Percentiles rank a stretch among this genome's conserved stretches.
These are phyloP conservation scores for Calonectria hongkongensis DNA, from an alignment of 2,329 filamentous ascomycete genomes.

Conservation along the genomic window DNA sequence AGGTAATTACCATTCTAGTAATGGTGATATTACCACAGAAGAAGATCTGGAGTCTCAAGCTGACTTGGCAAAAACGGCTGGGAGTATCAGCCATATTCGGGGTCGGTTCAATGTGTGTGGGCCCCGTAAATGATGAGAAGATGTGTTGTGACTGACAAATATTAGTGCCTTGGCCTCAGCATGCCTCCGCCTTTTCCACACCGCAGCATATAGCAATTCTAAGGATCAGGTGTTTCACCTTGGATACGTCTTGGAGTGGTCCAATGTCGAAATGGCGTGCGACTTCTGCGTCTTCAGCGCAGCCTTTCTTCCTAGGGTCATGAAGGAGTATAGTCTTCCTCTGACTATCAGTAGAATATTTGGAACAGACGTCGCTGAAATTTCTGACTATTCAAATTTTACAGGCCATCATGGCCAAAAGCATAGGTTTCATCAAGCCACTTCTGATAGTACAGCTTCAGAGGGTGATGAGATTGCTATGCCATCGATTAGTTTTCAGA, in stretches of 20 bases:
- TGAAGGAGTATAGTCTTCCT: neutral
- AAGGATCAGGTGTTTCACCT: neutral
- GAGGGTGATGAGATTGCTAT: neutral
- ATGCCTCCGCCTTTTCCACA: neutral
- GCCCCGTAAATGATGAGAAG: neutral
- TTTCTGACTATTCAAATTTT: neutral
- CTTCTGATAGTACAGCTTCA: neutral
- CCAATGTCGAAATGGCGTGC: neutral
- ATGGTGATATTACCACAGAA: neutral
- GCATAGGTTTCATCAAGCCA: neutral
- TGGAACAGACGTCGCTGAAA: neutral
- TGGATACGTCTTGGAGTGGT: neutral
- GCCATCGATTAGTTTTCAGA: neutral
- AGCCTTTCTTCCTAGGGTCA: neutral
- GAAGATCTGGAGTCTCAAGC: neutral
- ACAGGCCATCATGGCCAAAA: neutral
- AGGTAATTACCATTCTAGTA: neutral
- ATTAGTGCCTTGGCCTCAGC: neutral
- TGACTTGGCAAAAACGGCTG: neutral
- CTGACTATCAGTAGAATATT: neutral
- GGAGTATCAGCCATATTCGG: neutral
- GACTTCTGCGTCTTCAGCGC: constrained; percentile 5
- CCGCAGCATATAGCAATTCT: neutral
- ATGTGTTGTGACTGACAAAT: neutral
- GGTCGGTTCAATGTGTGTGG: neutral